Evolutionary conservation across 164 flowering plant genomes (phyloP).

Genomic region (Vitis amurensis): DNA sequence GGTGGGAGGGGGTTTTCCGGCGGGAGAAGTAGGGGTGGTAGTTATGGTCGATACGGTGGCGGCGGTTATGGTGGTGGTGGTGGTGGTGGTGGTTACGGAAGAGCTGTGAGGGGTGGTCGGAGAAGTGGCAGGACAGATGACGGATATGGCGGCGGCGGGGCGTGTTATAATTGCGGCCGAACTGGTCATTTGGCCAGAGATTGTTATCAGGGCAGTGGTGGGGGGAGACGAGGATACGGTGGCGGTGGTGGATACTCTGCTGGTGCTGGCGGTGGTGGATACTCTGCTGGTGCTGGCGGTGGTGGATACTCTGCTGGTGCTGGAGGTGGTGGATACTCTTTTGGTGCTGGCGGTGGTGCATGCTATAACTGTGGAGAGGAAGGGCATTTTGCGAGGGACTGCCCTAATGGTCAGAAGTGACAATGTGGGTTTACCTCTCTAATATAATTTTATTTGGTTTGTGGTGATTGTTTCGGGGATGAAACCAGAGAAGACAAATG

Average conservation of each 20-base stretch:
- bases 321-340: slow-evolving; percentile 8
- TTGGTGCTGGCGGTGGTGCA: slow-evolving; percentile 17
- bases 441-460: not conserved
- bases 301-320: slow-evolving; percentile 1
- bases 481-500: not conserved
- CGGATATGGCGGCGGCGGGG: not conserved
- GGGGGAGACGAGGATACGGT: slow-evolving; percentile 13
- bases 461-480: not conserved
- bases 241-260: slow-evolving; percentile 18
- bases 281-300: not conserved
- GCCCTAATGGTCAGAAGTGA: slow-evolving; percentile 28
- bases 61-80: slow-evolving; percentile 16
- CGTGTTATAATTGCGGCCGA: slow-evolving; percentile 32
- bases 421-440: not conserved
- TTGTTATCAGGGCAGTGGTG: slow-evolving; percentile 28
- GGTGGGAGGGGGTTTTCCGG: slow-evolving; percentile 16
- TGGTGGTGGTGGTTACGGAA: slow-evolving; percentile 13
- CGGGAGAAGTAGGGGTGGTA: slow-evolving; percentile 16
- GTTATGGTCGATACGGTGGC: not conserved
- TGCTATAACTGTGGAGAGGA: slow-evolving; percentile 50
- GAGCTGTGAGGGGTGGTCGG: slow-evolving; percentile 7
- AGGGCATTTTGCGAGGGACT: slow-evolving; percentile 62
- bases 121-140: slow-evolving; percentile 3
- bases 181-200: slow-evolving; percentile 44
- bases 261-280: slow-evolving; percentile 12